These are phyloP conservation scores for Flueggea neowawraea DNA, from an alignment of 441 rosid species.

Conservation along the genomic window DNA sequence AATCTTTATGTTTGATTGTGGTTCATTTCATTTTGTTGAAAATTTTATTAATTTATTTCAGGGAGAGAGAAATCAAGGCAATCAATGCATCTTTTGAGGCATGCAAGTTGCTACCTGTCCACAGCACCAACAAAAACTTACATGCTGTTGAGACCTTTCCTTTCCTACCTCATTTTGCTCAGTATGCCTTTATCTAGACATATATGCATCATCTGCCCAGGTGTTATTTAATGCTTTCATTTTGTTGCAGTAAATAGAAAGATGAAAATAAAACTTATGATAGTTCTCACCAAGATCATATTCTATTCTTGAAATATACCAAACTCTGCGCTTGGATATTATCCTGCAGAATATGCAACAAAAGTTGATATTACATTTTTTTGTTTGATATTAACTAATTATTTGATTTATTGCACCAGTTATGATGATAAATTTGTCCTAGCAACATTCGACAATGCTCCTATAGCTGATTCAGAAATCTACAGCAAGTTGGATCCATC, in stretches of 20 bases:
- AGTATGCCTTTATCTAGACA: slow-evolving; percentile 37
- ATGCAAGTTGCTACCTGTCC: slow-evolving; percentile 73
- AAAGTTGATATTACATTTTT: background rate
- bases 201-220: too few species aligned
- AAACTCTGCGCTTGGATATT: too few species aligned
- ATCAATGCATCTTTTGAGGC: slow-evolving; percentile 91
- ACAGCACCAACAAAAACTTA: slow-evolving; percentile 80
- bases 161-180: slow-evolving; percentile 79
- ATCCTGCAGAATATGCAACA: too few species aligned
- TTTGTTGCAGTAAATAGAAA: too few species aligned
- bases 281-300: too few species aligned
- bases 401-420: slow-evolving; percentile 40
- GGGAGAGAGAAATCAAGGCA: slow-evolving; percentile 93
- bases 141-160: slow-evolving; percentile 79
- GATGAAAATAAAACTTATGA: too few species aligned
- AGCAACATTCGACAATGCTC: slow-evolving; percentile 82
- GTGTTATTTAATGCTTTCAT: background rate
- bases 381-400: background rate
- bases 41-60: slow-evolving; percentile 23
- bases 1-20: background rate
- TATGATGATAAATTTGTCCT: slow-evolving; percentile 73
- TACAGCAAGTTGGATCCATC: slow-evolving; percentile 67
- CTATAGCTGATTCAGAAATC: slow-evolving; percentile 79
- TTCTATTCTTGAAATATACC: too few species aligned
- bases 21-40: slow-evolving; percentile 1